phyloP scores from a whole-genome alignment of 2,329 filamentous ascomycete genomes.

The Calcarisporium arbuscula region DNA sequence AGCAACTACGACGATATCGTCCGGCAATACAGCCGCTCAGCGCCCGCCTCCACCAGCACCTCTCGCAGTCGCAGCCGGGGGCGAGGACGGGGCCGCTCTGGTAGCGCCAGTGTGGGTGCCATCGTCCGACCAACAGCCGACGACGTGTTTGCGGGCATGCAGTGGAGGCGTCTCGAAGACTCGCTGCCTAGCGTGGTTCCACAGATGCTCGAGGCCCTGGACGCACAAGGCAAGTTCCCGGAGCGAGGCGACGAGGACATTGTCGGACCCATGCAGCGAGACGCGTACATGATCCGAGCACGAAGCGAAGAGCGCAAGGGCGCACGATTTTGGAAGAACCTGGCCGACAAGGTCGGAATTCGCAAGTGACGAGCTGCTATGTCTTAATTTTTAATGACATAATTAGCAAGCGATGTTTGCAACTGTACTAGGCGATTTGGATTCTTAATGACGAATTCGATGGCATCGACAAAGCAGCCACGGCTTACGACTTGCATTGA shows the following conservation, averaged over 20 bases:
- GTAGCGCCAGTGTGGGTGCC: constrained; percentile 35
- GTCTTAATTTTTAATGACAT: no score
- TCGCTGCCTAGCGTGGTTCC: constrained; percentile 60
- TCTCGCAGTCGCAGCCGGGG: constrained; percentile 34
- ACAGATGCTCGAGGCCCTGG: constrained; percentile 59
- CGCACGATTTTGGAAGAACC: constrained; percentile 41
- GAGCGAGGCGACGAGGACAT: constrained; percentile 86
- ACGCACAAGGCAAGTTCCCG: constrained; percentile 78
- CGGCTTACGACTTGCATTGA: no score
- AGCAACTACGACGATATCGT: constrained; percentile 60
- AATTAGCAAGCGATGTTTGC: no score
- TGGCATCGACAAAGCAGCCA: no score
- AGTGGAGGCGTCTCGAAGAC: constrained; percentile 44
- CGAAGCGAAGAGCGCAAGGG: constrained; percentile 38
- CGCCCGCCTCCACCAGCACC: constrained; percentile 16
- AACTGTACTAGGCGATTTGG: no score
- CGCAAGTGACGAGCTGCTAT: no score
- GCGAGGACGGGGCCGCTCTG: constrained; percentile 29
- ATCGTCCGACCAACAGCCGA: constrained; percentile 25
- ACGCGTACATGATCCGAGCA: constrained; percentile 44
- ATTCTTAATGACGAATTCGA: no score
- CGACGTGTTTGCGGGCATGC: constrained; percentile 34
- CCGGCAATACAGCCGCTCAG: constrained; percentile 34
- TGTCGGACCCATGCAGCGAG: constrained; percentile 80
- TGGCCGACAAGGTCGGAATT: constrained; percentile 41